Base-by-base conservation (phyloP, 2,329 filamentous ascomycete genomes). In the Pyrenophora teres region DNA sequence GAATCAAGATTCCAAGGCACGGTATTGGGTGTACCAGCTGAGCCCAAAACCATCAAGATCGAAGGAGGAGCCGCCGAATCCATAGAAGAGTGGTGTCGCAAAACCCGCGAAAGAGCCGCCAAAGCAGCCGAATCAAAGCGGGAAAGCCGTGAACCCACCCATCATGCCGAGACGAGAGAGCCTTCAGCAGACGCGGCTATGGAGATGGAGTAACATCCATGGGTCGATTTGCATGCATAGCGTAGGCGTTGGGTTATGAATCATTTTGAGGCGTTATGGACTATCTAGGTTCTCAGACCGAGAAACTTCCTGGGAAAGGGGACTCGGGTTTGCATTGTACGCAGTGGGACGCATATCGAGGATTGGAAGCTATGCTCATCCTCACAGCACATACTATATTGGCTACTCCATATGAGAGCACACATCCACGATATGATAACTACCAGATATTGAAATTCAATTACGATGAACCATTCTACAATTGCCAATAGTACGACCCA, bases 1-100 rank as follows among this genome's bases (percentile, higher is more conserved):
- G 92, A 96, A 67, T 87, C 87, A 8, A 87, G 93, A 65, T 96
- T 91, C 72, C 85, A 88, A 61, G 91, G 90, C 25, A 96, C 93
- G 0, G 83, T 94, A 0, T 79, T 97, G 9, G 93, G 93, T 3
- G 87, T 87, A 59, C 79, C 81, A 38, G 82, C 82, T 41, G 90
- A 96, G 60, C 83, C 87, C 50, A 85, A 84, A 65, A 83, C 87
- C 6, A 78, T 96, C 23, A 79, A 87, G 44, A 87, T 96, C 44
- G 92, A 96, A 70, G 92, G 92, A 37, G 90, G 90, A 16, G 80
- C 84, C 30, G 81, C 82, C 6, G 82, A 84, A 43, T 89, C 82
- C 52, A 81, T 93, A 39, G 78, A 82, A 39, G 85, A 86, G 50
- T 93, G 89, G 89, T 76, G 68, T 56, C 65, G 63, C 13, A 67